Conservation (phyloP, 768 basidiomycete genomes). For the Mycena rosella region DNA sequence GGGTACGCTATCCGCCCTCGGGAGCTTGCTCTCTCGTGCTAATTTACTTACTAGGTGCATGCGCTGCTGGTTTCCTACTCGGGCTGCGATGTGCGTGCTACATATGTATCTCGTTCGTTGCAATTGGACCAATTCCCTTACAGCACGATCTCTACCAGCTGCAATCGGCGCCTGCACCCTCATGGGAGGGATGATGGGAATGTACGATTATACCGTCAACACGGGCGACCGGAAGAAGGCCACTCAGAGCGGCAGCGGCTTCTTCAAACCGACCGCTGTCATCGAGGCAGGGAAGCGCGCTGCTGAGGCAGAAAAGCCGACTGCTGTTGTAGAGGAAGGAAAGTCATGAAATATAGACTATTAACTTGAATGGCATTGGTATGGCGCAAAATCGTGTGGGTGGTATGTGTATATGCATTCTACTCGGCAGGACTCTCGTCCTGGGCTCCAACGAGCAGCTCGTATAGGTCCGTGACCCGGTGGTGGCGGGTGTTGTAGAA, state of each 20-base stretch:
- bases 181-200: conserved; percentile 84
- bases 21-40: background rate
- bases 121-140: conserved; percentile 15
- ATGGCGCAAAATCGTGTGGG: conserved; percentile 18
- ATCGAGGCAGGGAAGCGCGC: conserved; percentile 31
- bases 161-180: conserved; percentile 84
- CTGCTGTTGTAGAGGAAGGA: conserved; percentile 39
- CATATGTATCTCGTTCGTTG: background rate
- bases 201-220: conserved; percentile 79
- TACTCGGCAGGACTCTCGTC: conserved; percentile 20
- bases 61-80: conserved; percentile 93
- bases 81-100: conserved; percentile 78
- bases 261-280: conserved; percentile 79
- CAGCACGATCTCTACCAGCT: conserved; percentile 87
- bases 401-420: conserved; percentile 6
- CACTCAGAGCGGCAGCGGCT: conserved; percentile 68
- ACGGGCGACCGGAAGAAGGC: conserved; percentile 57
- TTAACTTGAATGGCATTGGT: conserved; percentile 4
- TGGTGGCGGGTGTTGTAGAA: conserved; percentile 62
- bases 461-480: conserved; percentile 58
- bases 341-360: conserved; percentile 24
- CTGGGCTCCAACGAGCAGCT: conserved; percentile 38
- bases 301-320: too few relatives aligned
- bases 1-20: conserved; percentile 42
- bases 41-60: conserved; percentile 61